Evolutionary conservation across 495 filamentous ascomycete species (phyloP), one percentile per base, ranked within the genome.

Genomic region (Penicillium paradoxum): DNA sequence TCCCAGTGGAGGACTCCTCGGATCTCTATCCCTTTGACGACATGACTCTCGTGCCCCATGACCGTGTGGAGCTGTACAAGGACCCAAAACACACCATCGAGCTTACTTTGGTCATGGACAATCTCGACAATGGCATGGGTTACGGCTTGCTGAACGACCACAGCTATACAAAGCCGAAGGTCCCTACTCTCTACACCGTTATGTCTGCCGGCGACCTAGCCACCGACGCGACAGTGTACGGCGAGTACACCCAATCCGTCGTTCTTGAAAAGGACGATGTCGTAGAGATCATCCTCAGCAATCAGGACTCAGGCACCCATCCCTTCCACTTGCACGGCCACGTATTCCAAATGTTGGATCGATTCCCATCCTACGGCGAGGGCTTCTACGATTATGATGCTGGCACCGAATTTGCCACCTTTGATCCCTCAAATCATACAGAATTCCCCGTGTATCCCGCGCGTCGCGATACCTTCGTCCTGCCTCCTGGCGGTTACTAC

Each of bases 261-360:
- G 72, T 95, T 8, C 76, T 95, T 0, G 72, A 82, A 0, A 80
- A 85, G 43, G 77, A 77, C 40, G 72, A 93, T 21, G 69, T 89
- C 6, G 77, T 95, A 41, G 85, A 96, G 44, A 83, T 96, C 36
- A 71, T 91, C 19, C 62, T 96, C 7, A 93, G 93, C 79, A 96
- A 93, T 63, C 60, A 76, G 11, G 88, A 91, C 56, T 60, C 78
- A 0, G 86, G 86, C 39, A 81, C 77, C 15, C 90, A 96, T 64
- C 90, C 90, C 0, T 93, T 93, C 78, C 89, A 95, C 73, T 73
- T 95, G 2, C 90, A 95, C 75, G 90, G 90, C 1, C 90, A 95
- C 70, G 79, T 83, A 53, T 93, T 91, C 73, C 89, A 93, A 60
- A 70, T 89, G 6, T 64, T 89, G 32, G 69, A 72, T 22, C 81